A percentile compares a stretch with the other conserved stretches of the same genome.
phyloP scores from a whole-genome alignment of 2,329 filamentous ascomycete species.

The Colletotrichum eremochloae region DNA sequence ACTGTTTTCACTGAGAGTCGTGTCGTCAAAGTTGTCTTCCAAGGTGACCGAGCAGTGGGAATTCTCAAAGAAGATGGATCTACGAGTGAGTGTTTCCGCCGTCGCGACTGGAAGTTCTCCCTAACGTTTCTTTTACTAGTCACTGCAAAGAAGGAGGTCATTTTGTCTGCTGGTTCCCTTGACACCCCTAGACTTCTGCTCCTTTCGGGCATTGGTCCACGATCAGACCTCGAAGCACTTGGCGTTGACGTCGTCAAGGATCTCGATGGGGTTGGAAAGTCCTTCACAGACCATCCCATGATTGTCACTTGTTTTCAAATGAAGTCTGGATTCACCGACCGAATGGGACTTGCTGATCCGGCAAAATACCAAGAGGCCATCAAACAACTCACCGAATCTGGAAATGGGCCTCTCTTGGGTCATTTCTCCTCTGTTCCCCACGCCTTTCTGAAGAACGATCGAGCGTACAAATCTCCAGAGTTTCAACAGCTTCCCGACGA shows the following conservation, averaged over 20 bases:
- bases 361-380: conserved; percentile 26
- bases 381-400: conserved; percentile 13
- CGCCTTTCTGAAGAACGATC: conserved; percentile 30
- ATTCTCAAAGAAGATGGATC: conserved; percentile 23
- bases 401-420: conserved; percentile 13
- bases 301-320: conserved; percentile 36
- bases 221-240: background rate
- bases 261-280: conserved; percentile 5
- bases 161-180: conserved; percentile 75
- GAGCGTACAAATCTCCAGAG: conserved; percentile 12
- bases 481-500: conserved; percentile 12
- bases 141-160: conserved; percentile 72
- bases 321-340: conserved; percentile 27
- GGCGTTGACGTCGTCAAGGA: conserved; percentile 18
- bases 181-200: conserved; percentile 68
- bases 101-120: rapidly evolving
- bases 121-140: background rate
- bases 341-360: conserved; percentile 21
- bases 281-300: conserved; percentile 43
- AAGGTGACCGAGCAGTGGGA: conserved; percentile 76
- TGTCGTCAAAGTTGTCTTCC: conserved; percentile 84
- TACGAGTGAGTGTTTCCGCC: background rate
- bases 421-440: conserved; percentile 34
- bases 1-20: conserved; percentile 89
- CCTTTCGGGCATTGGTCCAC: conserved; percentile 12